Base-by-base conservation (phyloP, 148 eudicot species). In the Amaranthus hypochondriacus region DNA sequence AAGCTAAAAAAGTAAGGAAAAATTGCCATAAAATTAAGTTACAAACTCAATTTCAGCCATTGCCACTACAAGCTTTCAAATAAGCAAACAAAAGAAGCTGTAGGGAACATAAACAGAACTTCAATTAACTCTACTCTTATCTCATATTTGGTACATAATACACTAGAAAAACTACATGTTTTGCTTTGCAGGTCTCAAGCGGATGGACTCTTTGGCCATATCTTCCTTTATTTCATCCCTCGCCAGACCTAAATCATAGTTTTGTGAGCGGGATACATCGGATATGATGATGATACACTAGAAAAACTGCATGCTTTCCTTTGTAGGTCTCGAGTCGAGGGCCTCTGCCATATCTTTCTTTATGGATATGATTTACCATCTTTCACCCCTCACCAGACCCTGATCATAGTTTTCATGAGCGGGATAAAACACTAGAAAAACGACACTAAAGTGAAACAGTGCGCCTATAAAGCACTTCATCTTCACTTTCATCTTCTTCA, bases 401-500 rank as follows among this genome's bases (percentile, higher is more conserved):
- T 28, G 39, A 28, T 28, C 39, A 28, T 28, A 28, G 39, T 28
- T 28, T 28, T 28, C 39, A 28, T 28, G 39, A 28, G 39, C 39
- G 39, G 39, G 39, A 28, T 28, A 28, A 28, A 48, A 64, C 21
- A 54, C n/a, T 70, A 75, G 55, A 58, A 13, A 64, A 58, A 76
- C 69, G 77, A 71, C 39, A 70, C 80, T 84, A 89, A 46, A 94
- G 80, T 28, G 97, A 89, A 76, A 94, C 92, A 67, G 98, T 95
- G 60, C 92, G 93, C 73, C 90, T 88, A 67, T 89, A 88, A 61
- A 95, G 96, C 72, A 83, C 85, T 86, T 92, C 98, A 78, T 92
- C 93, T 18, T 95, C 98, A 73, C 97, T 95, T 74, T 95, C 97
- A 79, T 87, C 90, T 56, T 88, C 93, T 73, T 84, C 92, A 63